These are phyloP conservation scores for Eucalyptus viminalis DNA, from an alignment of 345 rosid species.

Conservation along the genomic window DNA sequence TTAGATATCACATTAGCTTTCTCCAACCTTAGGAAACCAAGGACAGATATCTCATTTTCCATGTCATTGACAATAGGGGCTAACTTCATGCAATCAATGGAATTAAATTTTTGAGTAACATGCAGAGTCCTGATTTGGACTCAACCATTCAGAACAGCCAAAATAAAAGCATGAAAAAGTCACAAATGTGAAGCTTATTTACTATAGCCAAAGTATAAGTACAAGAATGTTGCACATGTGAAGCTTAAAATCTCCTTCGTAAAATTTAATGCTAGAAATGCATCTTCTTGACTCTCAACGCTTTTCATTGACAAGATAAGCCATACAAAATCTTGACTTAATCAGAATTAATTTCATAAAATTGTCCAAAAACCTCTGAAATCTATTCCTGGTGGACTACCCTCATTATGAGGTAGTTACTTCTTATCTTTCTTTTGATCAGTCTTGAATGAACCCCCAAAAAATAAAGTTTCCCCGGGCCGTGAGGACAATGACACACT, in stretches of 20 bases:
- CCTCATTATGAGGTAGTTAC: background rate
- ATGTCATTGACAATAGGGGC: background rate
- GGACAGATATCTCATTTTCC: background rate
- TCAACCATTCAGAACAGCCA: background rate
- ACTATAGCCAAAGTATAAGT: background rate
- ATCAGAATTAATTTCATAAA: background rate
- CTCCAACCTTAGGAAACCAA: background rate
- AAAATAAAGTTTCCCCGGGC: background rate
- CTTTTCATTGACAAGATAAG: background rate
- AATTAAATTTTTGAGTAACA: background rate
- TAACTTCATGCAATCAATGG: background rate
- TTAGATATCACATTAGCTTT: background rate
- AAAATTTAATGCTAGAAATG: background rate
- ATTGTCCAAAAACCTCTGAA: background rate
- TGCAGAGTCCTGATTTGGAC: background rate
- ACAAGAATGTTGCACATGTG: background rate
- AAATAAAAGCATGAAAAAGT: background rate
- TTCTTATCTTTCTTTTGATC: background rate
- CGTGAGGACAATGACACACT: background rate
- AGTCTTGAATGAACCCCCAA: background rate
- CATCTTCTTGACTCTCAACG: background rate
- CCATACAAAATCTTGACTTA: background rate
- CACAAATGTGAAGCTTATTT: background rate
- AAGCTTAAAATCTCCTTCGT: background rate
- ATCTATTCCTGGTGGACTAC: background rate